Percentiles rank a stretch among this genome's conserved stretches.
These are phyloP conservation scores for Aspergillus ruber DNA, from an alignment of 2,329 filamentous ascomycete genomes.

Conservation along the genomic window DNA sequence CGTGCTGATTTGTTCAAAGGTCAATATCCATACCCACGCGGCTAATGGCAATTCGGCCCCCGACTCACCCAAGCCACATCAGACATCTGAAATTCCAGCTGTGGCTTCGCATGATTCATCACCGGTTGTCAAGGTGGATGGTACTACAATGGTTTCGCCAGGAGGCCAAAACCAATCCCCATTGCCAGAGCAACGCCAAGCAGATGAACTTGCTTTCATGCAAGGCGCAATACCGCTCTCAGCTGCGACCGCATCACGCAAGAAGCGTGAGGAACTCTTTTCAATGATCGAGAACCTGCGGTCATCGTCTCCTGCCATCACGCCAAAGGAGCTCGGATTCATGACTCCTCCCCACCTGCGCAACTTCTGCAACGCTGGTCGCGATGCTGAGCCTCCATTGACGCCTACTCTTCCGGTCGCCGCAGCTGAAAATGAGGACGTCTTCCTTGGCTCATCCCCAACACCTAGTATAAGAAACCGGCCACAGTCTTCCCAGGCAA, in stretches of 20 bases:
- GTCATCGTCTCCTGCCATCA: constrained; percentile 37
- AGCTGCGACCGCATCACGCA: constrained; percentile 56
- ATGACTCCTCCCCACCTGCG: constrained; percentile 25
- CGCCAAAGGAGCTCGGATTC: constrained; percentile 20
- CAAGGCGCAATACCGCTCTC: constrained; percentile 51
- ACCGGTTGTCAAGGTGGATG: constrained; percentile 15
- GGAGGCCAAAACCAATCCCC: constrained; percentile 2
- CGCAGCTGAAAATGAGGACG: constrained; percentile 34
- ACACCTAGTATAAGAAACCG: constrained; percentile 40
- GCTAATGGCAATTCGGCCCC: neutral
- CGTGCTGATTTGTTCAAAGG: neutral
- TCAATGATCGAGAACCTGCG: constrained; percentile 63
- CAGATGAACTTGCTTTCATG: constrained; percentile 62
- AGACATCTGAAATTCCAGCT: constrained; percentile 7
- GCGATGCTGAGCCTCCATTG: constrained; percentile 23
- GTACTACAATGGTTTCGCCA: constrained; percentile 12
- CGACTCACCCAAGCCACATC: constrained; percentile 9
- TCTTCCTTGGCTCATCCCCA: constrained; percentile 47
- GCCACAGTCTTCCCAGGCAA: constrained; percentile 16
- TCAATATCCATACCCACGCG: neutral
- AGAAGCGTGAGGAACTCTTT: constrained; percentile 58
- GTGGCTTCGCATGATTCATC: constrained; percentile 19
- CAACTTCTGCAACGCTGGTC: constrained; percentile 17
- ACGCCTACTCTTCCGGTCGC: constrained; percentile 40
- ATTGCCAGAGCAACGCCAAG: constrained; percentile 37